A percentile compares a stretch with the other conserved stretches of the same genome.
Evolutionary conservation across 352 stramenopile genomes (phyloP).

Genomic region (Phytophthora sp.): DNA sequence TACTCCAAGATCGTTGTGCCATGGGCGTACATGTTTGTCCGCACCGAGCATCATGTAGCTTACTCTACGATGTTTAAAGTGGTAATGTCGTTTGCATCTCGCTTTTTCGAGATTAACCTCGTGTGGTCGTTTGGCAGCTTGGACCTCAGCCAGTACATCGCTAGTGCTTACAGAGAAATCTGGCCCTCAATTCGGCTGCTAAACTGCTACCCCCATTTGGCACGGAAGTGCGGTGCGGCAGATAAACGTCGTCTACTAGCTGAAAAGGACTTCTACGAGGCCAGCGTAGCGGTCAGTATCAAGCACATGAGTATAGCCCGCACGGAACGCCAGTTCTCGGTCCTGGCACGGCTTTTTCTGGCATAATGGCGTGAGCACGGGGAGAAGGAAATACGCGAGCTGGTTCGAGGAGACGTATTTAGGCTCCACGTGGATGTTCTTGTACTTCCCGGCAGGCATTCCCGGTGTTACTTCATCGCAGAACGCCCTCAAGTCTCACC

Average conservation of each 20-base stretch:
- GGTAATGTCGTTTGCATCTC: slow-evolving; percentile 1
- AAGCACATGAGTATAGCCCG: slow-evolving; percentile 8
- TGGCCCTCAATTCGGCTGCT: slow-evolving; percentile 21
- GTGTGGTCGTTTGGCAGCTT: slow-evolving; percentile 22
- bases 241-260: background rate
- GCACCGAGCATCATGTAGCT: slow-evolving; percentile 20
- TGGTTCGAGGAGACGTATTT: slow-evolving; percentile 14
- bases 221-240: slow-evolving; percentile 8
- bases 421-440: background rate
- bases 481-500: slow-evolving; percentile 14
- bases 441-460: slow-evolving; percentile 9
- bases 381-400: background rate
- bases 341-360: background rate
- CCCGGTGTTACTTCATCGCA: slow-evolving; percentile 7
- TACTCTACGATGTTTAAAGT: slow-evolving; percentile 23
- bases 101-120: slow-evolving; percentile 26
- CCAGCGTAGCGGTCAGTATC: slow-evolving; percentile 9
- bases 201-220: slow-evolving; percentile 26
- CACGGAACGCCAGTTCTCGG: background rate
- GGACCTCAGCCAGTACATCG: slow-evolving; percentile 14
- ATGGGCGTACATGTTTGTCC: slow-evolving; percentile 34
- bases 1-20: slow-evolving; percentile 37
- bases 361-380: slow-evolving; percentile 10
- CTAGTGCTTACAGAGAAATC: slow-evolving; percentile 25
- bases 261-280: slow-evolving; percentile 4